phyloP scores from a whole-genome alignment of 2,329 filamentous ascomycete species.

The Exophiala bonariae region DNA sequence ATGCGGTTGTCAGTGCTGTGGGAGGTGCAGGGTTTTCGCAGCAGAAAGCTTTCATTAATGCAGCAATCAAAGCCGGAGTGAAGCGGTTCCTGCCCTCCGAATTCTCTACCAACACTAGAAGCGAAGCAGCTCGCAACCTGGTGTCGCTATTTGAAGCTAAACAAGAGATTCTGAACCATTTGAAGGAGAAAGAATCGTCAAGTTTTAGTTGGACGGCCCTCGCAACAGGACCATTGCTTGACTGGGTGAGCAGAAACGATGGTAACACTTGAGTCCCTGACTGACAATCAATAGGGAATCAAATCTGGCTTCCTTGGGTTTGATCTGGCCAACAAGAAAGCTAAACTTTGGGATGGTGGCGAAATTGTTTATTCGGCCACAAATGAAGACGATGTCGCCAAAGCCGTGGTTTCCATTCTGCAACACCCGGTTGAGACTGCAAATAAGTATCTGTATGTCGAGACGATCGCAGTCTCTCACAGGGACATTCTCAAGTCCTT shows the following conservation, averaged over 20 bases:
- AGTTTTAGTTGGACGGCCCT: constrained; percentile 34
- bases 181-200: constrained; percentile 23
- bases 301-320: constrained; percentile 47
- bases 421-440: constrained; percentile 52
- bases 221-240: constrained; percentile 34
- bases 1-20: constrained; percentile 56
- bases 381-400: constrained; percentile 46
- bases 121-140: constrained; percentile 28
- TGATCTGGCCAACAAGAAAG: constrained; percentile 41
- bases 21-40: constrained; percentile 41
- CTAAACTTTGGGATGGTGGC: constrained; percentile 52
- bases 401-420: constrained; percentile 51
- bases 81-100: constrained; percentile 44
- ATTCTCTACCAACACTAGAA: constrained; percentile 32
- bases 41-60: constrained; percentile 41
- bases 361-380: constrained; percentile 49
- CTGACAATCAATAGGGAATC: constrained; percentile 23
- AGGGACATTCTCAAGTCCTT: constrained; percentile 36
- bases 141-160: constrained; percentile 35
- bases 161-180: constrained; percentile 30
- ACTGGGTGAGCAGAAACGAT: constrained; percentile 29
- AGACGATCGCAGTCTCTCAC: constrained; percentile 47
- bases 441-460: constrained; percentile 51
- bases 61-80: constrained; percentile 39
- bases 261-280: background rate